Base-by-base conservation (phyloP, 2,329 filamentous ascomycete species). In the Lachnellula subtilissima region DNA sequence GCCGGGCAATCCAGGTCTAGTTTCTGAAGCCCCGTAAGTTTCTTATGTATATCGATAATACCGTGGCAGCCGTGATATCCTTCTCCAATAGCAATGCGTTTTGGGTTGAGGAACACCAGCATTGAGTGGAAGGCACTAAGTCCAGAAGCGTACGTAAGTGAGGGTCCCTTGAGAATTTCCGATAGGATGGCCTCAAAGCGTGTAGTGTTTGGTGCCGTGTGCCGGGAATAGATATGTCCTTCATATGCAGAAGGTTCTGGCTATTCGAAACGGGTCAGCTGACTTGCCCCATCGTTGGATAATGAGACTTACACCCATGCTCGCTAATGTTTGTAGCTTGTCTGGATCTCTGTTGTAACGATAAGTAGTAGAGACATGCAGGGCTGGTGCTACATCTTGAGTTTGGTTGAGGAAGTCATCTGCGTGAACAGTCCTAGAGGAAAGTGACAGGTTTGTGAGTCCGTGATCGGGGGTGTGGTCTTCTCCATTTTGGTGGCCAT, bases 11-110 rank as follows among this genome's bases (percentile, higher is more conserved):
- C 82, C 14, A 97, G 80, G 22, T 85, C 80, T 2, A 97, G 78
- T 62, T 87, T 81, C 69, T 86, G 73, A 25, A 96, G 81, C 0
- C 88, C 87, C 25, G 86, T 90, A 50, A 97, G 82, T 61, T 90
- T 89, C 57, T 80, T 73, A 62, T 95, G 79, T 53, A 97, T 74
- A 35, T 73, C 73, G 65, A 97, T 82, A 32, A 96, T 89, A 59
- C 89, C 91, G 72, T 96, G 91, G 73, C 90, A 96, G 65, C 94
- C 94, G 75, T 97, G 94, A 74, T 97, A 99, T 43, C 91, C 92
- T 15, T 81, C 85, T 39, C 86, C 86, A 62, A 97, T 91, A 63
- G 91, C 87, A 54, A 97, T 84, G 56, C 87, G 85, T 64, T 84
- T 84, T 1, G 94, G 94, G 70, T 95, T 91, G 8, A 96, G 75